Conservation (phyloP, 2,329 filamentous ascomycete genomes). For the Aspergillus pseudotamarii region DNA sequence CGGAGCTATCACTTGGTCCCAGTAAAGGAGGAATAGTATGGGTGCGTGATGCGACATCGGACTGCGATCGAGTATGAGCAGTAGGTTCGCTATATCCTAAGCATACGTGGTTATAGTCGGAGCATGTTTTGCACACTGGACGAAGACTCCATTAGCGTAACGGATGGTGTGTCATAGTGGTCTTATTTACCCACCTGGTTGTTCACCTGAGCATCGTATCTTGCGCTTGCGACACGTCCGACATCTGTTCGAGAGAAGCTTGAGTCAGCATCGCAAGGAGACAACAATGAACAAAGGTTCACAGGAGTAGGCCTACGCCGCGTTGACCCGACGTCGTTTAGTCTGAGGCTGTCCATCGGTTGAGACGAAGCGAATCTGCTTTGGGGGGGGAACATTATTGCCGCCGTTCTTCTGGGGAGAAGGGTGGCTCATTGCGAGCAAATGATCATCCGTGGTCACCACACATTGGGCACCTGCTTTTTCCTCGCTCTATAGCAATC, state of each 20-base stretch:
- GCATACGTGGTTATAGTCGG: constrained; percentile 70
- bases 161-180: not conserved
- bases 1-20: constrained; percentile 23
- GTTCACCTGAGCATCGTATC: constrained; percentile 74
- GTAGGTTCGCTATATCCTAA: constrained; percentile 64
- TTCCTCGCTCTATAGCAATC: constrained; percentile 14
- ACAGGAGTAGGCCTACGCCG: constrained; percentile 60
- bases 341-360: constrained; percentile 79
- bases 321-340: constrained; percentile 76
- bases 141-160: constrained; percentile 8
- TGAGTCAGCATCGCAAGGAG: constrained; percentile 13
- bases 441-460: constrained; percentile 35
- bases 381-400: constrained; percentile 33
- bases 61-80: constrained; percentile 36
- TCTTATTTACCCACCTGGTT: constrained; percentile 51
- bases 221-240: constrained; percentile 75
- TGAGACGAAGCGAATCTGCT: constrained; percentile 74
- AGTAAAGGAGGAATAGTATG: constrained; percentile 22
- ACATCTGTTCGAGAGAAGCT: constrained; percentile 52
- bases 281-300: constrained; percentile 12
- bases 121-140: constrained; percentile 67
- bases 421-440: constrained; percentile 45
- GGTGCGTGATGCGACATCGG: constrained; percentile 30
- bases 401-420: constrained; percentile 41
- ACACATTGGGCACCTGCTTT: constrained; percentile 33